Evolutionary conservation across 345 rosid species (phyloP), one percentile per base, ranked within the genome.

Genomic region (Brassica rapa): DNA sequence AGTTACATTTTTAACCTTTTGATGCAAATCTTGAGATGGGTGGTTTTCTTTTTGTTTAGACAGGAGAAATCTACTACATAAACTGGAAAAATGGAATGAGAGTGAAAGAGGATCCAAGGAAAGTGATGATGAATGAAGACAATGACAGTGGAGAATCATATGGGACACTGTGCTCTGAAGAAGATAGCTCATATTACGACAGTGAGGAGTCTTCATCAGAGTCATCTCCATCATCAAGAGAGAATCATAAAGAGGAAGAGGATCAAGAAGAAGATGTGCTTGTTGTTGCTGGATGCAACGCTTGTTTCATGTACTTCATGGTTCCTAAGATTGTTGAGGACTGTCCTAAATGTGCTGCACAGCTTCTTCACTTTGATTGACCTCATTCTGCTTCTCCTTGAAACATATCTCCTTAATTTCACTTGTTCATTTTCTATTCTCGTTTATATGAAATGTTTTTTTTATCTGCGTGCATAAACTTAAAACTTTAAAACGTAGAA

Each of bases 261-360:
- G 76, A 72, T 53, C 82, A 80, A 61, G 82, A 82, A 35, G 88
- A 87, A 27, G 85, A 82, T 24, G 97, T 94, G 32, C 80, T 94
- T 84, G 98, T 94, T 6, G 98, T 94, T 23, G 97, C 85, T 8
- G 98, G 98, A 72, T 94, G 98, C 90, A 94, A 92, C 84, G 87
- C 88, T 83, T 94, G 98, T 80, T 86, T 94, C 35, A 91, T 92
- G 97, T 94, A 94, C 82, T 89, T 88, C 89, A 92, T 94, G 98
- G 93, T 94, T 24, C 97, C 98, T 7, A 91, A 91, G 81, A 87
- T 84, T 61, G 93, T 88, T 3, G 91, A 85, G 75, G 97, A 85
- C 65, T 95, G 99, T 88, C 98, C 99, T 61, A 91, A 90, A 77
- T 95, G 99, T 57, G 79, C 74, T 64, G 87, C 89, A 63, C 98